Percentiles rank a stretch among this genome's conserved stretches.
Evolutionary conservation across 2,329 filamentous ascomycete species (phyloP).

Genomic region (Monilinia aucupariae): DNA sequence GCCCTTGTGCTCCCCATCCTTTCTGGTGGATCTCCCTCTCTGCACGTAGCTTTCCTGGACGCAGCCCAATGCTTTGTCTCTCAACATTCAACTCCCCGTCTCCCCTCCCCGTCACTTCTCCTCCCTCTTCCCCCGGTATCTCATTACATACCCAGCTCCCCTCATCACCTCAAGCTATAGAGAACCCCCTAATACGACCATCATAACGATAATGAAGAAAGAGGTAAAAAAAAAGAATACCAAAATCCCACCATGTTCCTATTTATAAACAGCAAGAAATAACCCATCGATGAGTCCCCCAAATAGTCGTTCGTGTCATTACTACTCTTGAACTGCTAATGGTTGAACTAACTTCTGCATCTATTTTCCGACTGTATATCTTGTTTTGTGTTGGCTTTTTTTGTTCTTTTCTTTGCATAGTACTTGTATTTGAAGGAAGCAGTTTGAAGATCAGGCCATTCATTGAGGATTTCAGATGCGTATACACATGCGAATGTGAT

Average conservation of each 20-base stretch:
- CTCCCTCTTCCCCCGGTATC: background rate
- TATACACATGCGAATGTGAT: background rate
- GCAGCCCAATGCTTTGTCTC: no score
- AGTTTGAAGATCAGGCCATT: background rate
- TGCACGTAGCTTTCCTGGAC: no score
- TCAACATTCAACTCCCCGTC: no score
- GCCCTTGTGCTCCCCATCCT: no score
- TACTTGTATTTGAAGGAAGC: background rate
- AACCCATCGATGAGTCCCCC: constrained; percentile 3
- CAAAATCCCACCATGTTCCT: background rate
- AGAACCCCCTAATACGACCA: no score
- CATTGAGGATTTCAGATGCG: background rate
- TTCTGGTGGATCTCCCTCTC: no score
- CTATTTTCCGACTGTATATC: constrained; percentile 1
- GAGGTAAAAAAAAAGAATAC: background rate
- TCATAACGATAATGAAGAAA: no score
- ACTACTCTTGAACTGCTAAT: constrained; percentile 9
- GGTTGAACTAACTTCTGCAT: constrained; percentile 1
- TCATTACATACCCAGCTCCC: background rate
- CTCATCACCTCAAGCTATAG: background rate
- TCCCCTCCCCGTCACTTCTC: background rate
- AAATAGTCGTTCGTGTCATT: constrained; percentile 11
- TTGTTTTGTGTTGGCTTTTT: background rate
- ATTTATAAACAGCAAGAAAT: constrained; percentile 7
- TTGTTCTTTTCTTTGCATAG: no score